Percentiles rank a stretch among this genome's conserved stretches.
These are phyloP conservation scores for Phytophthora constricta DNA, from an alignment of 352 stramenopile genomes.

Conservation along the genomic window DNA sequence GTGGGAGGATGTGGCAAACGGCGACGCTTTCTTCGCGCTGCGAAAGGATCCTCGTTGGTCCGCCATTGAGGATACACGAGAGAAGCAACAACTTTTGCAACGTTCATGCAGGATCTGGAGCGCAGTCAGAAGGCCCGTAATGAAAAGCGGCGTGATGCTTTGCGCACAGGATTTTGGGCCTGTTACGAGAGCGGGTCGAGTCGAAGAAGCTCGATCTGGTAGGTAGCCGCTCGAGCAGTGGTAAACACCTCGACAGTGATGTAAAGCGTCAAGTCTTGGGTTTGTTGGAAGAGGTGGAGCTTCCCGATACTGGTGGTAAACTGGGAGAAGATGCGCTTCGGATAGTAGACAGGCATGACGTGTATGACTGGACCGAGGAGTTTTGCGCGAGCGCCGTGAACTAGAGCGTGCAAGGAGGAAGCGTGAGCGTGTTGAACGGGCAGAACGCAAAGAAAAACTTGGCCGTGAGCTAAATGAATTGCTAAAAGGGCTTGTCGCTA, in stretches of 20 bases:
- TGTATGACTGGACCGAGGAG: constrained; percentile 74
- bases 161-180: constrained; percentile 51
- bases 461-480: constrained; percentile 38
- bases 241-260: constrained; percentile 51
- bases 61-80: constrained; percentile 64
- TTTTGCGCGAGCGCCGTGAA: constrained; percentile 53
- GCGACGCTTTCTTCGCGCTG: constrained; percentile 60
- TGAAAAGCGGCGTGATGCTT: constrained; percentile 46
- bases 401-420: constrained; percentile 56
- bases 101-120: constrained; percentile 68
- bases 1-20: constrained; percentile 62
- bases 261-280: constrained; percentile 52
- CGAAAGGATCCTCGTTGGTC: constrained; percentile 71
- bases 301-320: constrained; percentile 18
- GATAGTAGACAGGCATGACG: constrained; percentile 53
- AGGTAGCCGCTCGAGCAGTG: constrained; percentile 9
- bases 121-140: constrained; percentile 58
- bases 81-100: constrained; percentile 77
- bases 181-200: constrained; percentile 47
- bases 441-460: constrained; percentile 44
- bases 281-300: constrained; percentile 47
- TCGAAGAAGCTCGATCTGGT: constrained; percentile 34
- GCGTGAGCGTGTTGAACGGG: constrained; percentile 53
- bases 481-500: constrained; percentile 25
- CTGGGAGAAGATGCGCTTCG: constrained; percentile 35